Base-by-base conservation (phyloP, 768 basidiomycete genomes). In the Imleria badia region DNA sequence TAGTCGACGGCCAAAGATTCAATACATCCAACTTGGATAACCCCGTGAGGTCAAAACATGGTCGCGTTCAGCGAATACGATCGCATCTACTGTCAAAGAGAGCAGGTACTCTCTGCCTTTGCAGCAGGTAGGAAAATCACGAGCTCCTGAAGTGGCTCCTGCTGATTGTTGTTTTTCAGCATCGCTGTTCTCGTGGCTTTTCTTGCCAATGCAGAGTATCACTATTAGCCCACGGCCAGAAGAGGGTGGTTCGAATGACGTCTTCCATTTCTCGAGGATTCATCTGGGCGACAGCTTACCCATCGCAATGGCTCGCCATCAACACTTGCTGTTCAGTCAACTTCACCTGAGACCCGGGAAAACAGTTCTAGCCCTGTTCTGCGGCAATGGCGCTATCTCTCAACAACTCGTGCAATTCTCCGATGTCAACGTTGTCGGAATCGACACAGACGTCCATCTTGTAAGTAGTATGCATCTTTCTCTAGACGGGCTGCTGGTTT, bases 251-350 rank as follows among this genome's bases (percentile, higher is more conserved):
- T 43, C 47, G 22, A 31, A 36, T 33, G 9, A 13, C 17, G n/a
- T 31, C 17, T 55, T 55, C 30, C 54, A 55, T 17, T 52, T 55
- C 41, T 54, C 56, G 6, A 57, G 56, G 35, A 54, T 54, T 26
- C n/a, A 29, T 8, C 52, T 22, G 5, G 52, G 52, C 23, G 56
- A 57, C 23, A 54, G 36, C 36, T 29, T 54, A 39, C 52, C 46
- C 26, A 10, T 45, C n/a, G 46, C 52, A 13, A 54, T 57, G 29
- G 36, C 56, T 52, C 52, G 52, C 42, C 56, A 57, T 35, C 52
- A 57, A 39, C 56, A 49, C 19, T 5, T 44, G 7, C 20, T 57
- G 13, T 57, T 57, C 41, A 54, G 45, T 33, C 56, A 58, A 5
- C 56, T 58, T 23, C 6, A 20, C 30, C 42, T 58, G 36, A 48